Conservation (phyloP, 202 grass and related monocot genomes). For the Elaeis oleifera region DNA sequence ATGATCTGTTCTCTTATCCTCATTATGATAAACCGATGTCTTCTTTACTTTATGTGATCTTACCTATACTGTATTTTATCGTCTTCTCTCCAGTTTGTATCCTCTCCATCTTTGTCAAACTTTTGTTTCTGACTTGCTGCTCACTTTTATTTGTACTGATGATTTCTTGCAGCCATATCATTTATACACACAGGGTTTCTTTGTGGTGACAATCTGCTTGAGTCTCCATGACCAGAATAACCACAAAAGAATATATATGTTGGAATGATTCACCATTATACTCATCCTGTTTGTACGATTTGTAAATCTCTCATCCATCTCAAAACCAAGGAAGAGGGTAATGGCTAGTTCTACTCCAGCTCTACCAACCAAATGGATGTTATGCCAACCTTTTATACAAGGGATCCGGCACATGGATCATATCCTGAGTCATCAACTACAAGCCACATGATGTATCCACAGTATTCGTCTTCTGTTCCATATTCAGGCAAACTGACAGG, state of each 20-base stretch:
- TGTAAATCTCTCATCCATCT: background rate
- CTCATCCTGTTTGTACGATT: constrained; percentile 26
- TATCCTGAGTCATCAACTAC: constrained; percentile 52
- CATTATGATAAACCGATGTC: too few species aligned
- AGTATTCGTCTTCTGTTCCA: constrained; percentile 34
- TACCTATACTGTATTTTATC: too few species aligned
- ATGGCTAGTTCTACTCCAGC: constrained; percentile 71
- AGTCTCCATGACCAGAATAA: constrained; percentile 24
- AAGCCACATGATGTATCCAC: constrained; percentile 56
- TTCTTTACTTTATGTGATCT: too few species aligned
- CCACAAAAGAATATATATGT: background rate
- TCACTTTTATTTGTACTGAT: background rate
- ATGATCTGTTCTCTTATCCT: too few species aligned
- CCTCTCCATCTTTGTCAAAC: too few species aligned
- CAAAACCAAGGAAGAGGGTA: constrained; percentile 12
- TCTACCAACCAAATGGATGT: constrained; percentile 52
- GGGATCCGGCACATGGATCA: constrained; percentile 33
- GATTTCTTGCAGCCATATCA: constrained; percentile 1
- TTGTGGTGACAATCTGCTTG: too few species aligned
- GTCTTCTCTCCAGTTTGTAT: too few species aligned
- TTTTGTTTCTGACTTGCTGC: too few species aligned
- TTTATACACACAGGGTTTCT: background rate
- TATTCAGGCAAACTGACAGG: constrained; percentile 45
- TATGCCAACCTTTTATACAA: constrained; percentile 10
- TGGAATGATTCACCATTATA: constrained; percentile 16